Evolutionary conservation across 306 rosid species (phyloP).

Genomic region (Begonia fuchsioides): DNA sequence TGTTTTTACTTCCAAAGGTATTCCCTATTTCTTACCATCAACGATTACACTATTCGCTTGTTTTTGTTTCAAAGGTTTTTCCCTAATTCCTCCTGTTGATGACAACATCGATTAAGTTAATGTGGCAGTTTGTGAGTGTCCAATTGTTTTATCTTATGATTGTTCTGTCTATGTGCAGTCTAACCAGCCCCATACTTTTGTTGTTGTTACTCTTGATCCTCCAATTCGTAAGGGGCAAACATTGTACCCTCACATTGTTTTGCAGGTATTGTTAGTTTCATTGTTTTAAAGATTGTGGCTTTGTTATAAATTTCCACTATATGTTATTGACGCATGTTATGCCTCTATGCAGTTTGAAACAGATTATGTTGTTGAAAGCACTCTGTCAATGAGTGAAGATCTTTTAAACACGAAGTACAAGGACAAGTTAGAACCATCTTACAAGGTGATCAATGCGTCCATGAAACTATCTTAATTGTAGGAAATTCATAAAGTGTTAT

Average conservation of each 20-base stretch:
- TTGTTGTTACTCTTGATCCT: constrained; percentile 84
- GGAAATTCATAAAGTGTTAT: not conserved
- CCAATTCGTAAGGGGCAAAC: constrained; percentile 99
- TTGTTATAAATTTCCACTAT: constrained; percentile 1
- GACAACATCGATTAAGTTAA: no score
- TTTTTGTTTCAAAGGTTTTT: no score
- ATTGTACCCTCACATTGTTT: constrained; percentile 89
- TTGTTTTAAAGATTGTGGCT: constrained; percentile 10
- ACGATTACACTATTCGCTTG: no score
- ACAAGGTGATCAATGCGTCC: constrained; percentile 35
- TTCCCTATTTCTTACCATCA: constrained; percentile 1
- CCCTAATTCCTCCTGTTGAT: no score
- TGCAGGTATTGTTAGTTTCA: constrained; percentile 58
- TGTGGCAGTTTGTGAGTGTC: not conserved
- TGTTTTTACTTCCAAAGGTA: constrained; percentile 98
- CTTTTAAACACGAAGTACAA: constrained; percentile 66
- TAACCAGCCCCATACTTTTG: constrained; percentile 94
- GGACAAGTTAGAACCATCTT: constrained; percentile 84
- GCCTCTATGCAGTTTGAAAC: constrained; percentile 64
- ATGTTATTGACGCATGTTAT: constrained; percentile 3
- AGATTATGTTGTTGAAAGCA: constrained; percentile 56
- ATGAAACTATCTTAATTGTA: constrained; percentile 1
- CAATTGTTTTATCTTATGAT: constrained; percentile 4
- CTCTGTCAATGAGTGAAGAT: constrained; percentile 58
- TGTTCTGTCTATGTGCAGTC: constrained; percentile 44